A percentile compares a stretch with the other conserved stretches of the same genome.
Conservation (phyloP, 352 stramenopile genomes). For the Nothophytophthora sp. region DNA sequence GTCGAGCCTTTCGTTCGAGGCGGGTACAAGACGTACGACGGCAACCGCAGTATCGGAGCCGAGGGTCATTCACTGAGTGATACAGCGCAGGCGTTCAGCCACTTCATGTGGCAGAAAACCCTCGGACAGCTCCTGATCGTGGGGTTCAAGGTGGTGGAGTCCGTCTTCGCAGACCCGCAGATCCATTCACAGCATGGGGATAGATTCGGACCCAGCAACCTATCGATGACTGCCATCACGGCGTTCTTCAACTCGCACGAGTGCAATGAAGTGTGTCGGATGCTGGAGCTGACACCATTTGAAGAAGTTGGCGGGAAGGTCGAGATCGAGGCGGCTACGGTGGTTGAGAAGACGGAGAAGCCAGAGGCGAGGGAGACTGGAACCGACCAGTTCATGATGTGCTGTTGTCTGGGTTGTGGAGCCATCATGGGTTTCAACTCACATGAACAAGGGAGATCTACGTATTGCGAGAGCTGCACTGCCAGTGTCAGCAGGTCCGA, state of each 20-base stretch:
- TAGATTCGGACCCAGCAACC: slow-evolving; percentile 29
- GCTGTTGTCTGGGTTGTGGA: no score
- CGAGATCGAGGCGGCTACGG: not conserved
- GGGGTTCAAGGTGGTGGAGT: slow-evolving; percentile 39
- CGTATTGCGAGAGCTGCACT: slow-evolving; percentile 23
- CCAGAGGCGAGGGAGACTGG: no score
- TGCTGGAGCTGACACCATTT: slow-evolving; percentile 21
- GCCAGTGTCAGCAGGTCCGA: not conserved
- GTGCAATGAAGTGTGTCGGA: slow-evolving; percentile 33
- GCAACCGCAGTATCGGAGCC: slow-evolving; percentile 31
- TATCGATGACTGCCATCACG: slow-evolving; percentile 25
- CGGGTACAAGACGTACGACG: slow-evolving; percentile 54
- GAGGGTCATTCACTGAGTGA: slow-evolving; percentile 8
- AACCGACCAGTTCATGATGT: no score
- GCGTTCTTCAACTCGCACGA: slow-evolving; percentile 38
- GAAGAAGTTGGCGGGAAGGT: not conserved
- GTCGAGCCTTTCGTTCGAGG: slow-evolving; percentile 39
- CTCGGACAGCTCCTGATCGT: slow-evolving; percentile 38
- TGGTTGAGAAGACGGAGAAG: not conserved
- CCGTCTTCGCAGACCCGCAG: slow-evolving; percentile 48
- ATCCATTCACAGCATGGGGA: slow-evolving; percentile 30
- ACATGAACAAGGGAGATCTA: slow-evolving; percentile 9
- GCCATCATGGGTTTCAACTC: slow-evolving; percentile 1
- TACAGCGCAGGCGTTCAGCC: slow-evolving; percentile 41
- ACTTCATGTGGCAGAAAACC: slow-evolving; percentile 44